Conservation (phyloP, 352 stramenopile genomes). For the Peronospora belbahrii region DNA sequence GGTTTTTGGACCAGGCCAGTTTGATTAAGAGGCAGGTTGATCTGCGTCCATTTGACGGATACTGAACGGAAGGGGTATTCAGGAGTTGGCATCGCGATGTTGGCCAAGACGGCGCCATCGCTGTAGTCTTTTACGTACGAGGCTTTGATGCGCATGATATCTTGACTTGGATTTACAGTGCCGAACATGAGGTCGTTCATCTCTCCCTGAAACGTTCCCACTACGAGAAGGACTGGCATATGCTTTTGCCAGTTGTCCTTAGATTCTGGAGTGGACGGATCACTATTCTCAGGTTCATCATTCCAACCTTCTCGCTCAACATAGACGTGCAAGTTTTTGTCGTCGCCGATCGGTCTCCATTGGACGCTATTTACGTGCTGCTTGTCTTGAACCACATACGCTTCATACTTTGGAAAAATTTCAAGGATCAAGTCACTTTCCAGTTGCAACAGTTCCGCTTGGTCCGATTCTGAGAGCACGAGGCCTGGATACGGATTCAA, state of each 20-base stretch:
- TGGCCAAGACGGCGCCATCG: conserved; percentile 33
- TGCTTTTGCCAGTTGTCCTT: conserved; percentile 15
- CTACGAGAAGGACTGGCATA: conserved; percentile 34
- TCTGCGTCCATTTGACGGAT: conserved; percentile 39
- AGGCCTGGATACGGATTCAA: conserved; percentile 24
- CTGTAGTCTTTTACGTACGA: conserved; percentile 39
- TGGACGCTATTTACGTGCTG: conserved; percentile 12
- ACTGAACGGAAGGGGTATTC: conserved; percentile 31
- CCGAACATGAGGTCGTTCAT: conserved; percentile 63
- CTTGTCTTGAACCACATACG: conserved; percentile 15
- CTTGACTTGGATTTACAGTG: conserved; percentile 30
- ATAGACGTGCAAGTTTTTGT: conserved; percentile 26
- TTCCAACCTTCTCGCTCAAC: conserved; percentile 18
- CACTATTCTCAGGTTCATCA: conserved; percentile 1
- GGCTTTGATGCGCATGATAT: conserved; percentile 44
- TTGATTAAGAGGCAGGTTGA: conserved; percentile 23
- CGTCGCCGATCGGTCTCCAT: conserved; percentile 23
- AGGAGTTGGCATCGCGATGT: conserved; percentile 22
- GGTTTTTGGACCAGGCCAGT: conserved; percentile 21
- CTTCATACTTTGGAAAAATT: conserved; percentile 23
- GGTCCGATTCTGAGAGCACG: conserved; percentile 11
- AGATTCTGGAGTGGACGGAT: background rate
- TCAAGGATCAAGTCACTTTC: conserved; percentile 19
- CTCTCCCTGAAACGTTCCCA: conserved; percentile 34
- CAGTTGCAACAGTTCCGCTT: conserved; percentile 12